Conservation (phyloP, 1,139 yeast species). For the Kurtzmaniella quercitrusa region DNA sequence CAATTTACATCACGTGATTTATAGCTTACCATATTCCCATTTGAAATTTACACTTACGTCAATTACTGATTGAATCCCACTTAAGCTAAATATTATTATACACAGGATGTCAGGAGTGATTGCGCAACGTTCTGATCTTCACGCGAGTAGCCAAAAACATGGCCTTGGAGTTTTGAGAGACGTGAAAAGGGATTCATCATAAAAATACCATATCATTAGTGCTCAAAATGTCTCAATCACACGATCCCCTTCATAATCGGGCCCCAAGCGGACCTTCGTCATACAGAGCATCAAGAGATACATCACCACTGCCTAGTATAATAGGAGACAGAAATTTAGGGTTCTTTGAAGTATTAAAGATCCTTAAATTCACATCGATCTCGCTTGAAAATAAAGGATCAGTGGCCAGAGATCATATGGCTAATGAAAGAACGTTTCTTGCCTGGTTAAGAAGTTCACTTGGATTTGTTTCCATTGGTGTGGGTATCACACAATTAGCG, state of each 20-base stretch:
- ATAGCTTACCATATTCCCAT: too few species aligned
- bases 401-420: constrained; percentile 52
- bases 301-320: background rate
- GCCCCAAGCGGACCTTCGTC: background rate
- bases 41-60: too few species aligned
- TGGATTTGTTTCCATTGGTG: constrained; percentile 39
- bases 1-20: background rate
- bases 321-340: constrained; percentile 4
- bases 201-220: too few species aligned
- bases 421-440: constrained; percentile 73
- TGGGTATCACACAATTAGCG: constrained; percentile 41
- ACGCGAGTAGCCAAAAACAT: background rate
- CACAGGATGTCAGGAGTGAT: background rate
- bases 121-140: background rate
- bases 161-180: background rate
- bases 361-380: constrained; percentile 20
- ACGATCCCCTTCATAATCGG: background rate
- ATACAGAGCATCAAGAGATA: background rate
- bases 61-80: background rate
- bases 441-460: constrained; percentile 70
- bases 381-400: constrained; percentile 43
- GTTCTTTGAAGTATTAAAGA: constrained; percentile 5
- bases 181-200: too few species aligned
- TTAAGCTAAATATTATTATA: background rate
- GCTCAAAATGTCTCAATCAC: background rate